phyloP scores from a whole-genome alignment of 371 early-diverging fungal genomes.

The Saksenaea oblongispora region DNA sequence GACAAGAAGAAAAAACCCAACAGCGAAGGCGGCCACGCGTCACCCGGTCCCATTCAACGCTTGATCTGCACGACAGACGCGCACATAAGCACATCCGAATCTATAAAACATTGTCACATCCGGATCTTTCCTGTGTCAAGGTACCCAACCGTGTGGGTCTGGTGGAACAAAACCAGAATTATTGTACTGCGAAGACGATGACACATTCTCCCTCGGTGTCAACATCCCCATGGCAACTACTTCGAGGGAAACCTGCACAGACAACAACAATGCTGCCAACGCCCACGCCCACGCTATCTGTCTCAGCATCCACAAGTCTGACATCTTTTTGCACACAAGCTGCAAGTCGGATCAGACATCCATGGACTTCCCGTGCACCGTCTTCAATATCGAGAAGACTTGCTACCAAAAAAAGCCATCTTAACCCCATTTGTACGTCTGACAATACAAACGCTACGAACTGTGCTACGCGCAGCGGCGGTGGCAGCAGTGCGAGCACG shows the following conservation, averaged over 20 bases:
- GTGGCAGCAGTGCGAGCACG: conserved; percentile 8
- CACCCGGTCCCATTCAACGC: not conserved
- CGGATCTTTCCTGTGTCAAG: conserved; percentile 11
- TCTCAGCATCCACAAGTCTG: conserved; percentile 12
- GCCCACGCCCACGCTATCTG: conserved; percentile 4
- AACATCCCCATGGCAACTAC: not conserved
- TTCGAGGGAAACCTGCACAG: not conserved
- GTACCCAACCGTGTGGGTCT: conserved; percentile 2
- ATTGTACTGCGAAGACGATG: not conserved
- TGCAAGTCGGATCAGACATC: conserved; percentile 15
- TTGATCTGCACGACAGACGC: not conserved
- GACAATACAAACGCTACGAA: not conserved
- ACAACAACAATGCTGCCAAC: too few relatives aligned
- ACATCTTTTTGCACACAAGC: conserved; percentile 17
- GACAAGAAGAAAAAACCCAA: conserved; percentile 2
- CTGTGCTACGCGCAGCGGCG: conserved; percentile 4
- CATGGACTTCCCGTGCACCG: conserved; percentile 12
- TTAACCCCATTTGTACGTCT: not conserved
- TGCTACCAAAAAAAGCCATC: conserved; percentile 6
- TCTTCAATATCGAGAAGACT: not conserved
- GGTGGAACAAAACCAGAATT: not conserved
- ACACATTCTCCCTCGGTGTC: not conserved
- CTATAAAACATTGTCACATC: conserved; percentile 11
- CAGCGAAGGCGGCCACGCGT: conserved; percentile 4
- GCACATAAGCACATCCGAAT: conserved; percentile 4